Evolutionary conservation across 495 filamentous ascomycete genomes (phyloP).

Genomic region (Penicillium bovifimosum): DNA sequence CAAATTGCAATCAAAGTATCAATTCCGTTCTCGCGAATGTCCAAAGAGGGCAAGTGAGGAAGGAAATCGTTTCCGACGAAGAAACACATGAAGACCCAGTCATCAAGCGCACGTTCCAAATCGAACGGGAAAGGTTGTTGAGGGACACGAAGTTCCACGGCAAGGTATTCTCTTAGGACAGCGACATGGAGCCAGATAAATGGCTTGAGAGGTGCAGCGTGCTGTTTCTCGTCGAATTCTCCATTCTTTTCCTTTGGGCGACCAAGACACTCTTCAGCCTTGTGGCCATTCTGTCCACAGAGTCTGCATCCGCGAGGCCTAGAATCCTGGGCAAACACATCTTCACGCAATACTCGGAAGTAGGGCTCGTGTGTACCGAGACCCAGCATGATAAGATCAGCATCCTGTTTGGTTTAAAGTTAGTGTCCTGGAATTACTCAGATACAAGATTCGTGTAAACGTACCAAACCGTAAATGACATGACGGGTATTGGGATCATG

Average conservation of each 20-base stretch:
- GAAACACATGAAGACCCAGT: conserved; percentile 99
- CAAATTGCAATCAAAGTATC: conserved; percentile 93
- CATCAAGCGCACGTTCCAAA: conserved; percentile 92
- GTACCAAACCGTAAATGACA: conserved; percentile 80
- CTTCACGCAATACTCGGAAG: conserved; percentile 94
- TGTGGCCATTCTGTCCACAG: conserved; percentile 88
- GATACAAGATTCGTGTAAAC: conserved; percentile 5
- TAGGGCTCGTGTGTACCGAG: conserved; percentile 96
- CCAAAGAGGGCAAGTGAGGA: conserved; percentile 90
- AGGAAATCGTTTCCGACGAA: conserved; percentile 99
- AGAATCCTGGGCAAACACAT: conserved; percentile 88
- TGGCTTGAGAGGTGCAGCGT: conserved; percentile 64
- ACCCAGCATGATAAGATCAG: conserved; percentile 98
- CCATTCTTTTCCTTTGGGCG: conserved; percentile 78
- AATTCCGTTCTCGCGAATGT: conserved; percentile 96
- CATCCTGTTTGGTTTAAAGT: conserved; percentile 51
- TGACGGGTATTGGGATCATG: conserved; percentile 96
- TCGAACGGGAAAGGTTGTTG: conserved; percentile 77
- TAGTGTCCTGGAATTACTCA: conserved; percentile 10
- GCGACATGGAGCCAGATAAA: conserved; percentile 98
- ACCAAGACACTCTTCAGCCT: conserved; percentile 75
- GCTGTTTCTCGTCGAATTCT: conserved; percentile 80
- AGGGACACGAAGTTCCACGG: conserved; percentile 78
- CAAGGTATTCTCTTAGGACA: conserved; percentile 88
- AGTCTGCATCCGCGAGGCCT: conserved; percentile 74